Evolutionary conservation across 495 filamentous ascomycete species (phyloP).

Genomic region (Aspergillus mulundensis): DNA sequence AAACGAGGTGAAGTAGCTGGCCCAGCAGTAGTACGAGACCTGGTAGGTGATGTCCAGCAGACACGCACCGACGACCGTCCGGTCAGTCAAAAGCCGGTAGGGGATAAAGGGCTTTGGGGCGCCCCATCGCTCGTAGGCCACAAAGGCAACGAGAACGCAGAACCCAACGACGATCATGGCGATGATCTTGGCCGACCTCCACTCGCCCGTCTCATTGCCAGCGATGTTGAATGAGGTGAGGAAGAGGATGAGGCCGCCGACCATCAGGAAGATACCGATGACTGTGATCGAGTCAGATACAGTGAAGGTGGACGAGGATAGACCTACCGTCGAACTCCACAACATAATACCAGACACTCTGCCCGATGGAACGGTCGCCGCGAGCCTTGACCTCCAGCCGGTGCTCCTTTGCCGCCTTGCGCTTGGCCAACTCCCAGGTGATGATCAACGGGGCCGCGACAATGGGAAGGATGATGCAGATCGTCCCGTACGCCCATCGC

Average conservation of each 20-base stretch:
- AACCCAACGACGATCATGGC: slow-evolving; percentile 54
- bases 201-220: slow-evolving; percentile 43
- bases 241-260: slow-evolving; percentile 57
- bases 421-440: slow-evolving; percentile 52
- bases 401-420: slow-evolving; percentile 49
- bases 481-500: slow-evolving; percentile 62
- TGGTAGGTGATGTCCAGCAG: slow-evolving; percentile 51
- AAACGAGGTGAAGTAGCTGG: slow-evolving; percentile 65
- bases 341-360: slow-evolving; percentile 51
- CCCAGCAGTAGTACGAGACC: slow-evolving; percentile 64
- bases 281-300: too few relatives aligned
- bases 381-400: slow-evolving; percentile 22
- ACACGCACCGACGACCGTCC: slow-evolving; percentile 63
- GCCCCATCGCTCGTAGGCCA: slow-evolving; percentile 53
- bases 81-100: slow-evolving; percentile 55
- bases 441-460: slow-evolving; percentile 47
- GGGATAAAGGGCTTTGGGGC: slow-evolving; percentile 60
- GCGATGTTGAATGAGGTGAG: slow-evolving; percentile 60
- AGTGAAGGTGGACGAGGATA: too few relatives aligned
- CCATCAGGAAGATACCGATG: slow-evolving; percentile 56
- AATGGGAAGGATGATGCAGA: slow-evolving; percentile 53
- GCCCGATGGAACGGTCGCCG: slow-evolving; percentile 40
- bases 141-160: slow-evolving; percentile 52
- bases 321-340: slow-evolving; percentile 58
- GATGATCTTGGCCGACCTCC: slow-evolving; percentile 51